Percentiles rank a stretch among this genome's conserved stretches.
Conservation (phyloP, 2,329 filamentous ascomycete species). For the Nemania sp. region DNA sequence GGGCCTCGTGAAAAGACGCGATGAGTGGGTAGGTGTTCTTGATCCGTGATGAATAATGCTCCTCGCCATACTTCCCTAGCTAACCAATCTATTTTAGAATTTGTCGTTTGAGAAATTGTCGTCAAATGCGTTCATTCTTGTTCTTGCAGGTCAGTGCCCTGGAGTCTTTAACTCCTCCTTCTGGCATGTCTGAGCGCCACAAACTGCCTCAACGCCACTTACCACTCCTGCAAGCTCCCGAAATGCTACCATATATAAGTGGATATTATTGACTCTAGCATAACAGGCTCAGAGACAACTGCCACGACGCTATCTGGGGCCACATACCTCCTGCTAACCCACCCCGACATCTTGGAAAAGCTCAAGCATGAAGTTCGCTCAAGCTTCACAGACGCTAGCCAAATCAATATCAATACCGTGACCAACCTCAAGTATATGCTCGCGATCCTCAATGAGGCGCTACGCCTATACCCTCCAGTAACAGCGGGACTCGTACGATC, state of each 20-base stretch:
- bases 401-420: slow-evolving; percentile 55
- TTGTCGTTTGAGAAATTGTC: slow-evolving; percentile 46
- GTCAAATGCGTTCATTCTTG: slow-evolving; percentile 47
- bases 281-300: slow-evolving; percentile 48
- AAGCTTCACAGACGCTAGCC: slow-evolving; percentile 51
- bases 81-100: slow-evolving; percentile 34
- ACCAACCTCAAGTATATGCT: slow-evolving; percentile 55
- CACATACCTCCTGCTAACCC: slow-evolving; percentile 48
- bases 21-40: slow-evolving; percentile 46
- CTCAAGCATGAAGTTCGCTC: slow-evolving; percentile 56
- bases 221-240: too few relatives aligned
- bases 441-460: slow-evolving; percentile 57
- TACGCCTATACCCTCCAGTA: slow-evolving; percentile 57
- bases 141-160: slow-evolving; percentile 43
- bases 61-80: not conserved
- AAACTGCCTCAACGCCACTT: too few relatives aligned
- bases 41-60: not conserved
- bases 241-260: too few relatives aligned
- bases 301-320: slow-evolving; percentile 49
- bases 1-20: slow-evolving; percentile 48
- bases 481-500: slow-evolving; percentile 43
- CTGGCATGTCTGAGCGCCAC: too few relatives aligned
- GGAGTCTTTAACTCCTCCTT: too few relatives aligned
- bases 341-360: slow-evolving; percentile 50
- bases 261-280: too few relatives aligned